A percentile compares a stretch with the other conserved stretches of the same genome.
Conservation (phyloP, 805 yeast genomes). For the Monosporozyma unispora region DNA sequence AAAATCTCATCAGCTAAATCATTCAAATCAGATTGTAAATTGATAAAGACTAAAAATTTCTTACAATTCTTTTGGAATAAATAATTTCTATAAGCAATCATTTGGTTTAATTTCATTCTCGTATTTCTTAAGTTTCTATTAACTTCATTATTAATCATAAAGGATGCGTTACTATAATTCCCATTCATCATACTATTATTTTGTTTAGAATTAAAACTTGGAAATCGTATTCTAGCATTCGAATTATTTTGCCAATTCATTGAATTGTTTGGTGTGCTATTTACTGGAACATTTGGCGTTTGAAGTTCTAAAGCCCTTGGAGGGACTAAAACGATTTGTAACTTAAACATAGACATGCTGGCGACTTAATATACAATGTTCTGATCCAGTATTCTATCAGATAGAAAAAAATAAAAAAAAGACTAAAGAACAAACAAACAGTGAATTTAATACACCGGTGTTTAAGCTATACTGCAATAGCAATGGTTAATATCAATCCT, state of each 20-base stretch:
- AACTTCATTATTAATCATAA: background rate
- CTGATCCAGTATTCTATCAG: background rate
- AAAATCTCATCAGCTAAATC: slow-evolving; percentile 45
- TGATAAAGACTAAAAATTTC: slow-evolving; percentile 58
- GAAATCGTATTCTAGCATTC: background rate
- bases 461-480: no score
- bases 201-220: background rate
- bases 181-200: background rate
- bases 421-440: no score
- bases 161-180: background rate
- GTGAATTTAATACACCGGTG: no score
- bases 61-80: slow-evolving; percentile 12
- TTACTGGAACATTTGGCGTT: background rate
- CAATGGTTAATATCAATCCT: no score
- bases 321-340: slow-evolving; percentile 10
- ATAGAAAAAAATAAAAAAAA: no score
- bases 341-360: slow-evolving; percentile 6
- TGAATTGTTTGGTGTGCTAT: background rate
- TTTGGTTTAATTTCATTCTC: background rate
- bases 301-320: slow-evolving; percentile 7
- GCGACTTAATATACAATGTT: background rate
- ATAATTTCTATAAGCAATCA: background rate
- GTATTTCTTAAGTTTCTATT: no score
- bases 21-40: slow-evolving; percentile 36
- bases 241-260: background rate